Evolutionary conservation across 164 flowering plant genomes (phyloP), one percentile per base, ranked within the genome.

Genomic region (Kingdonia uniflora): DNA sequence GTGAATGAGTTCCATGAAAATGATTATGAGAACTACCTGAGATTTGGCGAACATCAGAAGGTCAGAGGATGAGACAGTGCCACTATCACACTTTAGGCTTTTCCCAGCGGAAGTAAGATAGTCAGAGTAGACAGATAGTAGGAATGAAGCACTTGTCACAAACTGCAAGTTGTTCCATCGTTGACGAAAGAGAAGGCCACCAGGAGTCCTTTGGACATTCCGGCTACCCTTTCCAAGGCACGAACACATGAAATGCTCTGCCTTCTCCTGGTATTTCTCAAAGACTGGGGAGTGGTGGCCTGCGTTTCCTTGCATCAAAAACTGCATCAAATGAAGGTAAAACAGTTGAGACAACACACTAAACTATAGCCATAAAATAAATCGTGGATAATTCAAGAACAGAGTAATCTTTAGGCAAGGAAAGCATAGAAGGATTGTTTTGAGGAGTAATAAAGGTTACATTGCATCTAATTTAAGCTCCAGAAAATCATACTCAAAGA

Each of bases 91-190:
- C 17, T 53, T 49, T 21, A 81, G 54, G 69, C 40, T 65, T 60
- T 63, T 68, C 1, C 83, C 63, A 16, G 88, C 61, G 15, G 85
- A 76, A 12, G 87, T 14, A 7, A 86, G 75, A 19, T 80, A 80
- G 56, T 89, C 97, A 11, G 97, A 84, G 74, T 89, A 89, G 46
- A 79, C 86, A 1, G 87, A 74, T 13, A 77, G 64, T 2, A 86
- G 70, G 75, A 86, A 86, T 1, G 95, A 79, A 14, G 97, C 82
- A 44, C 86, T 77, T 2, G 97, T 81, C 1, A 86, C 95, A 47
- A 86, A 89, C 64, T 91, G 96, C 79, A 91, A 29, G 62, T 85
- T 85, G 87, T 85, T 88, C 97, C 95, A 88, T 33, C 80, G 67
- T 68, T 86, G 95, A 1, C 78, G 61, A 78, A 73, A 89, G 33